Percentiles rank a stretch among this genome's conserved stretches.
Conservation (phyloP, 495 filamentous ascomycete genomes). For the Aspergillus saccharolyticus region DNA sequence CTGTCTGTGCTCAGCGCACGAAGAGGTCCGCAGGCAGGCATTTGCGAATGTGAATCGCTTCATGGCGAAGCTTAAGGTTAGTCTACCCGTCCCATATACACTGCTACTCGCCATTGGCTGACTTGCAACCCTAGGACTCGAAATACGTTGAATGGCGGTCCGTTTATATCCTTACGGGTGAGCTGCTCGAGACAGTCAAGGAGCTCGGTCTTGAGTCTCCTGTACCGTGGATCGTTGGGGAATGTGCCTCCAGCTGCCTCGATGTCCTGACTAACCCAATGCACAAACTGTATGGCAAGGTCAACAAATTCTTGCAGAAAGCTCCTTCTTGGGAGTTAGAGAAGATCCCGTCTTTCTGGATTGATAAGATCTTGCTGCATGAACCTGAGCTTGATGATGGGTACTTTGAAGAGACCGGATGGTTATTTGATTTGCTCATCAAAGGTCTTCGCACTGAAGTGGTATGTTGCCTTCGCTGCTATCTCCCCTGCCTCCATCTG, state of each 20-base stretch:
- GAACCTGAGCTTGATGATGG: slow-evolving; percentile 68
- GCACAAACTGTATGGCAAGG: slow-evolving; percentile 78
- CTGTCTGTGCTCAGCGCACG: slow-evolving; percentile 68
- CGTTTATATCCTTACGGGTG: slow-evolving; percentile 67
- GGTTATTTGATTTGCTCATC: slow-evolving; percentile 74
- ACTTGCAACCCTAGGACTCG: slow-evolving; percentile 41
- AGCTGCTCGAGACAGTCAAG: slow-evolving; percentile 69
- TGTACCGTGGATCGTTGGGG: slow-evolving; percentile 65
- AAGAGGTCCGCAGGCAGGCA: slow-evolving; percentile 73
- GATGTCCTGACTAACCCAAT: slow-evolving; percentile 67
- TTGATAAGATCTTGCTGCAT: slow-evolving; percentile 65
- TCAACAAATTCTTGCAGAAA: slow-evolving; percentile 77
- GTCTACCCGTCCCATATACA: background rate
- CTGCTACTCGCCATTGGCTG: slow-evolving; percentile 7
- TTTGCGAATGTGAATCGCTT: slow-evolving; percentile 60
- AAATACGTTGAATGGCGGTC: slow-evolving; percentile 72
- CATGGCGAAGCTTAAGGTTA: slow-evolving; percentile 57
- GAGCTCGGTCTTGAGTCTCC: slow-evolving; percentile 48
- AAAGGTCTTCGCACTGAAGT: slow-evolving; percentile 58
- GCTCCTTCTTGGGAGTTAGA: slow-evolving; percentile 67
- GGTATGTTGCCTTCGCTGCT: slow-evolving; percentile 28
- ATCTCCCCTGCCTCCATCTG: background rate
- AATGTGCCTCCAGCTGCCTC: slow-evolving; percentile 67
- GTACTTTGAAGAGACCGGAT: slow-evolving; percentile 69
- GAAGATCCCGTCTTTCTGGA: slow-evolving; percentile 67